Base-by-base conservation (phyloP, 2,329 filamentous ascomycete species). In the Mycosphaerelloides madeirae region DNA sequence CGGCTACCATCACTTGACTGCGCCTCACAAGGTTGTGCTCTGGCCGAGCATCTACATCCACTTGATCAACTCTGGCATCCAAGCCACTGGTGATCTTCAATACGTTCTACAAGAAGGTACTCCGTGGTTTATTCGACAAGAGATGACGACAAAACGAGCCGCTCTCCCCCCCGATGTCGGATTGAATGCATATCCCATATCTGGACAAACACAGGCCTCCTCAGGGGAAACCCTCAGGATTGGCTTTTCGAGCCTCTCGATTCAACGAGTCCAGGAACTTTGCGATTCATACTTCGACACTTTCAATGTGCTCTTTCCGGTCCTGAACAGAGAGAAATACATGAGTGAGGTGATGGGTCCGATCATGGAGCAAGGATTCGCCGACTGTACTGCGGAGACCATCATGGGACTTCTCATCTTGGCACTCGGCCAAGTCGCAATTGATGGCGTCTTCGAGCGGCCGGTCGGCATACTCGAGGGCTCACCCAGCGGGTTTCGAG, bases 261-360 rank as follows among this genome's bases (percentile, higher is more conserved):
- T 71, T 59, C 74, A 77, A 5, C 66, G 66, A 2, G 74, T 81
- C 63, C 69, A 73, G 45, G 65, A 66, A 18, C 66, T 78, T 29
- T 70, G 71, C 45, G 75, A 74, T 38, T 69, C 71, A 0, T 83
- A 78, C 55, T 83, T 83, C 56, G 74, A 79, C 53, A 75, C 71
- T 1, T 78, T 79, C 62, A 81, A 82, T 56, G 67, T 78, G 11
- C 56, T 80, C 12, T 75, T 76, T 53, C 79, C 79, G 0, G 71
- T 83, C 29, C 66, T 83, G 56, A 77, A 81, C 49, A 68, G 76
- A n/a, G 71, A 77, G 28, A 65, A 63, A 16, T 83, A 82, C 58
- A 64, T 71, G 49, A 66, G 69, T 6, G 67, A 71, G 29, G 72
- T 68, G 2, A 57, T 81, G 7, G 61, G 65, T 1, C 61, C 67